Percentiles rank a stretch among this genome's conserved stretches.
phyloP scores from a whole-genome alignment of 768 basidiomycete species.

The Xanthoconium stramineum region DNA sequence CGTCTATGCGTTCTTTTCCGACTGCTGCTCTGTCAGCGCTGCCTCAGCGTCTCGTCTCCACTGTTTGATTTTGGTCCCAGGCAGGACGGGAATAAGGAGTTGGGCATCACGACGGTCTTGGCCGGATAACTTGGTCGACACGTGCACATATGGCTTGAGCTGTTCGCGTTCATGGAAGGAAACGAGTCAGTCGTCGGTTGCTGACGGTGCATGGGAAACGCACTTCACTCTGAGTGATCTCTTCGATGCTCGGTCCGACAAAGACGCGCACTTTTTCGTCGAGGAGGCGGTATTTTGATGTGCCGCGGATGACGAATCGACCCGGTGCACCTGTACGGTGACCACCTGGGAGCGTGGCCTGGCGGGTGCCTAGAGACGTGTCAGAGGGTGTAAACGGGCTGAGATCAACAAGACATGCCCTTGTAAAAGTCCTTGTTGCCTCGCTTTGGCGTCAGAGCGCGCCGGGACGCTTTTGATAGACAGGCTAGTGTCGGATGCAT shows the following conservation, averaged over 20 bases:
- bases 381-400: not conserved
- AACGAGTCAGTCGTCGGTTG: not conserved
- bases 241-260: slow-evolving; percentile 71
- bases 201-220: slow-evolving; percentile 26
- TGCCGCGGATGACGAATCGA: slow-evolving; percentile 73
- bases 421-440: slow-evolving; percentile 98
- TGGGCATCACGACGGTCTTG: slow-evolving; percentile 27
- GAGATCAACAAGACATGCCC: slow-evolving; percentile 45
- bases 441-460: slow-evolving; percentile 78
- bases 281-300: slow-evolving; percentile 75
- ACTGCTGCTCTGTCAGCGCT: not conserved
- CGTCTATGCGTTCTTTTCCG: not conserved
- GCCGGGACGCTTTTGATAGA: slow-evolving; percentile 80
- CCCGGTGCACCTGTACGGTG: slow-evolving; percentile 87
- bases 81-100: slow-evolving; percentile 23
- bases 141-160: slow-evolving; percentile 30
- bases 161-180: not conserved
- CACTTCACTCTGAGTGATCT: slow-evolving; percentile 57
- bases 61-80: slow-evolving; percentile 24
- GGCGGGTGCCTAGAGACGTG: slow-evolving; percentile 62
- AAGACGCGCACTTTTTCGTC: slow-evolving; percentile 84
- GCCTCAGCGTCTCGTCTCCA: slow-evolving; percentile 23
- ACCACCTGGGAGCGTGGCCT: slow-evolving; percentile 79
- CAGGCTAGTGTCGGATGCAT: slow-evolving; percentile 72
- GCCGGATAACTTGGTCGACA: slow-evolving; percentile 19